phyloP scores from a whole-genome alignment of 495 filamentous ascomycete species.

The Neurospora sp. region DNA sequence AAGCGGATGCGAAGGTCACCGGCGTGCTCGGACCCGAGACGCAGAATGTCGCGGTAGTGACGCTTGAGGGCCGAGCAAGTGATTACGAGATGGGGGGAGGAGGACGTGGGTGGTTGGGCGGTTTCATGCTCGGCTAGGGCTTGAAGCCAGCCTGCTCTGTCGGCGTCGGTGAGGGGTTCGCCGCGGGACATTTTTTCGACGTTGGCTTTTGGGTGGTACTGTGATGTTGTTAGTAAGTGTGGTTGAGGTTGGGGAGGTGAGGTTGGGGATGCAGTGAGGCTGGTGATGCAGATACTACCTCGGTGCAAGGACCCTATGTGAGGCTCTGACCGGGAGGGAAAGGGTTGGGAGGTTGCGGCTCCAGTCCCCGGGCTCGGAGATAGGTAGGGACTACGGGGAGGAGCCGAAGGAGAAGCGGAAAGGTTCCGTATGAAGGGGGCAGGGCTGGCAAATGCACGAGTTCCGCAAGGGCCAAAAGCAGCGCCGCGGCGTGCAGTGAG shows the following conservation, averaged over 20 bases:
- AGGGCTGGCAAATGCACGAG: too few species aligned
- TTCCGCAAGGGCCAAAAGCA: too few species aligned
- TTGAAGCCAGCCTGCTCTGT: constrained; percentile 20
- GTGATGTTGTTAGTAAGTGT: neutral
- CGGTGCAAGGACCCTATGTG: neutral
- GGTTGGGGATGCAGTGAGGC: neutral
- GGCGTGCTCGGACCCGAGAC: constrained; percentile 2
- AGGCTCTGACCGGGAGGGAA: neutral
- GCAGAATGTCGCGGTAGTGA: constrained; percentile 15
- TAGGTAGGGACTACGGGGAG: neutral
- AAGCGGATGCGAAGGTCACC: constrained; percentile 10
- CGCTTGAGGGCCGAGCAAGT: constrained; percentile 18
- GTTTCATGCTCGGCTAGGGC: constrained; percentile 12
- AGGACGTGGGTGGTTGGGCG: neutral
- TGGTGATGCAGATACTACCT: neutral
- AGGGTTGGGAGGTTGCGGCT: neutral
- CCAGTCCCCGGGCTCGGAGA: neutral
- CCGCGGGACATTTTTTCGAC: constrained; percentile 17
- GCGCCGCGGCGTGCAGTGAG: neutral
- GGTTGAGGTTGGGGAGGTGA: neutral
- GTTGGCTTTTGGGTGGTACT: constrained; percentile 21
- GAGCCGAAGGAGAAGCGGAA: neutral
- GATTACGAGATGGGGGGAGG: constrained; percentile 9
- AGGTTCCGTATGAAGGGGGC: neutral
- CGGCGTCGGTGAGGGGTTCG: constrained; percentile 13